Conservation (phyloP, 78 protist genomes). For the Dictyostelium capitatum region DNA sequence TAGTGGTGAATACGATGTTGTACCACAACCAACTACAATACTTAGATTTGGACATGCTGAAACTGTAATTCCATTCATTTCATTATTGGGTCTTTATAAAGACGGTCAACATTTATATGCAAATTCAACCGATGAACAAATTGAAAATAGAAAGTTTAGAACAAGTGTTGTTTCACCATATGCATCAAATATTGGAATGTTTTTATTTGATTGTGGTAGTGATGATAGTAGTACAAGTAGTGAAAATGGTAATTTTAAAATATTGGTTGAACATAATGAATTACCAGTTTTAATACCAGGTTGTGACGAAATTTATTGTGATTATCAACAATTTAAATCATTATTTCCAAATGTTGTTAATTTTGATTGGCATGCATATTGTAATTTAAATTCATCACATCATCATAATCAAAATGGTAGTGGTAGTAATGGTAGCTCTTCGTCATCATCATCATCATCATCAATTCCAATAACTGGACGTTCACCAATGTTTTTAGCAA, state of each 20-base stretch:
- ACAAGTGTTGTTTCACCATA: slow-evolving; percentile 49
- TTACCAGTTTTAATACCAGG: slow-evolving; percentile 46
- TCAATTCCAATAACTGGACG: too few relatives aligned
- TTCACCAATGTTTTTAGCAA: background rate
- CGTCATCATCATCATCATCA: background rate
- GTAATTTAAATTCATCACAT: background rate
- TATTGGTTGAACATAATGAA: slow-evolving; percentile 61
- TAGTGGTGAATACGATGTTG: background rate
- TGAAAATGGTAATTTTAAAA: background rate
- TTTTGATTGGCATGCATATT: slow-evolving; percentile 41
- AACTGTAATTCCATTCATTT: slow-evolving; percentile 53
- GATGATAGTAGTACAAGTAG: background rate
- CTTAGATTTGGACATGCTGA: slow-evolving; percentile 75
- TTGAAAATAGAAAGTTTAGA: slow-evolving; percentile 38
- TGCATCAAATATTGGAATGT: slow-evolving; percentile 52
- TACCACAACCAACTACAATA: background rate
- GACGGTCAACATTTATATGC: slow-evolving; percentile 10
- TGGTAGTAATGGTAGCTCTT: background rate
- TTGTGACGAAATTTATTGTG: slow-evolving; percentile 63
- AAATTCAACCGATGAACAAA: slow-evolving; percentile 38
- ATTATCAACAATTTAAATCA: slow-evolving; percentile 29
- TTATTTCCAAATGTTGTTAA: background rate
- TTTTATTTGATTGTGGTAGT: slow-evolving; percentile 36
- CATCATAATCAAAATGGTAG: background rate
- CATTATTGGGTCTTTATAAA: slow-evolving; percentile 50